Base-by-base conservation (phyloP, 257 asterid species). In the Cynanchum wilfordii region DNA sequence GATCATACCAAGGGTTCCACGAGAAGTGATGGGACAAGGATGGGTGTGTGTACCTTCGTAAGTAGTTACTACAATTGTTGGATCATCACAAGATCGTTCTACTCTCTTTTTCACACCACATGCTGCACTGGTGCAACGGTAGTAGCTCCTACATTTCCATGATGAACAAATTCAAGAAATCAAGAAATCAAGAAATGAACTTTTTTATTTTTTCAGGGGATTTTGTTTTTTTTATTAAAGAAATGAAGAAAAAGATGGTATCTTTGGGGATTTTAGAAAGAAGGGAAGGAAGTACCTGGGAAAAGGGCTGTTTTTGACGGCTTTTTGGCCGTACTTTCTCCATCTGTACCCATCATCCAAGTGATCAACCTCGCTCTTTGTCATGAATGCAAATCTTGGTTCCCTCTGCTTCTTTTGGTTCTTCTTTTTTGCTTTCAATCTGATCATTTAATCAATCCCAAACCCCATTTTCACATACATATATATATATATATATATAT, bases 261-360 rank as follows among this genome's bases (percentile, higher is more conserved):
- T 9, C 38, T 66, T 19, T n/a, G 27, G 30, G 4, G 20, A 33
- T 33, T 11, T 4, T 25, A 15, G n/a, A 17, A 54, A 50, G 36
- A 60, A 0, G 24, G 13, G 20, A 54, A 1, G 2, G 3, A 25
- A 8, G 27, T 84, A 93, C 98, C 98, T 89, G 70, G 97, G 96
- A 69, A 89, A 94, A 29, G 97, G 96, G 86, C 96, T 94, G 84
- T 91, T 87, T 79, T 94, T 94, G 10, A 94, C 97, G 36, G 97
- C 95, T 80, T 94, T 94, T 77, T 89, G 96, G 59, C 97, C 98
- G 81, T 91, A 94, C 83, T 94, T 94, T 83, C 96, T 87, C 97
- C 97, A 94, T 89, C 96, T 85, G 77, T 79, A 94, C 4, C 98
- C 97, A 86, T 94, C 98, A 76, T 94, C 98, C 85, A 91, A 82